Evolutionary conservation across 2,329 filamentous ascomycete species (phyloP), one percentile per base, ranked within the genome.

Genomic region (Phyllosticta citrichinensis): DNA sequence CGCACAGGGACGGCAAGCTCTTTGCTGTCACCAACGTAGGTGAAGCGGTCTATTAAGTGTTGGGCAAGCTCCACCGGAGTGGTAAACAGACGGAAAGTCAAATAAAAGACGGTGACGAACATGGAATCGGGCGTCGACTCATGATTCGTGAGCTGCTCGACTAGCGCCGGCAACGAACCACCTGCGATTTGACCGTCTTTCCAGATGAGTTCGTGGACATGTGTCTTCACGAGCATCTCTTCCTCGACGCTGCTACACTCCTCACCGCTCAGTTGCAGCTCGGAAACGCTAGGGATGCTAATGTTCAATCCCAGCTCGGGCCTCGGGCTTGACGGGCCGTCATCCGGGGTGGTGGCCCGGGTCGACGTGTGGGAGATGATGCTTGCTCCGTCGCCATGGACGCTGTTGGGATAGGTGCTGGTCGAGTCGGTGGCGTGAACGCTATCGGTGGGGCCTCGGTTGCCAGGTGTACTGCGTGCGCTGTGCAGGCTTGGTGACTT

Each of bases 161-260:
- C 87, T 27, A 99, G 79, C 2, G 94, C 94, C 5, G 89, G 85
- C 12, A 99, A 81, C 2, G 91, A 95, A 14, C 94, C 94, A 55
- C 94, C 94, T 52, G 89, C 89, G n/a, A 99, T 87, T 64, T 96
- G 89, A 1, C 93, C 92, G 66, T 97, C 93, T 73, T 95, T 95
- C 72, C 89, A 88, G 69, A 96, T 86, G 55, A 99, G 81, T 71
- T 99, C 93, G 69, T 97, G 89, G 0, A 91, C 90, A 69, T 84
- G 97, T 0, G 92, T 96, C 75, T 88, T 95, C 71, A 92, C 89
- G n/a, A 96, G 78, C n/a, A 97, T 78, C 68, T 87, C 87, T 4
- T 84, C 87, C 71, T 96, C 93, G 0, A 87, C 84, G 56, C 96
- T 91, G 40, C 90, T 86, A 12, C 82, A 79, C 62, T 93, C 90